A percentile compares a stretch with the other conserved stretches of the same genome.
phyloP scores from a whole-genome alignment of 768 basidiomycete genomes.

The Auriscalpium orientale region DNA sequence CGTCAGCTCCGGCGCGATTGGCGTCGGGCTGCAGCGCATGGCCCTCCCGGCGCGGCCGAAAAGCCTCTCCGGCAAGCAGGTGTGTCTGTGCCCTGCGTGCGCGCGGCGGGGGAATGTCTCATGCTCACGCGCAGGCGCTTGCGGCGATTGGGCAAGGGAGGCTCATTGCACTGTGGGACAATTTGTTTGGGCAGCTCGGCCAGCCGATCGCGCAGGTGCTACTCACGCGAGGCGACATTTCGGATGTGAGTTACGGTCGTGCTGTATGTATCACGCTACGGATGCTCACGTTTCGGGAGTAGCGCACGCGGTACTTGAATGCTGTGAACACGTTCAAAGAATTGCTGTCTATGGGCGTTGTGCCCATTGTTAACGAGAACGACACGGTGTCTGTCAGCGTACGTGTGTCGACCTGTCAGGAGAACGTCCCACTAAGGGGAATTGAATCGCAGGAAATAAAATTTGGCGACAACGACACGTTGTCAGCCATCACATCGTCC shows the following conservation, averaged over 20 bases:
- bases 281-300: conserved; percentile 9
- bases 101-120: conserved; percentile 3
- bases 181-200: conserved; percentile 87
- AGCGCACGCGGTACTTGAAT: conserved; percentile 94
- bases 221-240: conserved; percentile 91
- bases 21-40: conserved; percentile 92
- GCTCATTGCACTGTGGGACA: conserved; percentile 95
- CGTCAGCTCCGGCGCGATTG: conserved; percentile 97
- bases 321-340: conserved; percentile 94
- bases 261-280: background rate
- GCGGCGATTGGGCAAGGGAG: conserved; percentile 97
- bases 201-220: conserved; percentile 96
- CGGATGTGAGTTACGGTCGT: conserved; percentile 58
- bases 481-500: conserved; percentile 93
- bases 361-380: conserved; percentile 99
- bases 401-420: conserved; percentile 24
- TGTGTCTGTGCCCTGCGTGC: conserved; percentile 25
- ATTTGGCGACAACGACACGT: conserved; percentile 98
- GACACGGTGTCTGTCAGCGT: conserved; percentile 98
- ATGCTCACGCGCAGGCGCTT: conserved; percentile 55
- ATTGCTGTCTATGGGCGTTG: conserved; percentile 85
- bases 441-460: conserved; percentile 78
- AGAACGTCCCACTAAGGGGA: background rate
- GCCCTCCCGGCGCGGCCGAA: conserved; percentile 72
- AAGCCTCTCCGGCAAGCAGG: conserved; percentile 86